Conservation (phyloP, 1,284 basidiomycete species). For the Sporisorium scitamineum region DNA sequence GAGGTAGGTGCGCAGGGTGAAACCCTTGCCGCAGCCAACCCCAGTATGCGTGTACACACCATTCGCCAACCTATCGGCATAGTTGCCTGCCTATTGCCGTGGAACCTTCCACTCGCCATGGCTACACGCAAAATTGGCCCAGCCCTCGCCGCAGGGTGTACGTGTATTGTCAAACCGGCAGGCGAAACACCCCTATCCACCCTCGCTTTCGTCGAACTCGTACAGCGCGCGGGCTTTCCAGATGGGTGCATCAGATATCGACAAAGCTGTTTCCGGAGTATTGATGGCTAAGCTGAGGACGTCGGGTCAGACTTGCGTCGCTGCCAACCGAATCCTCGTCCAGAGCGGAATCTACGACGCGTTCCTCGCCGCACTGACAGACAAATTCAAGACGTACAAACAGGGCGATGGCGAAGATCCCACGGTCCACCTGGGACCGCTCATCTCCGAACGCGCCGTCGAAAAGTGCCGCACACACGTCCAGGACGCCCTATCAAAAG, state of each 20-base stretch:
- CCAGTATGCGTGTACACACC: constrained; percentile 27
- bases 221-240: constrained; percentile 32
- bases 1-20: constrained; percentile 32
- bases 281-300: constrained; percentile 47
- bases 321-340: constrained; percentile 52
- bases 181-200: constrained; percentile 39
- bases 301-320: constrained; percentile 48
- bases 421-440: constrained; percentile 26
- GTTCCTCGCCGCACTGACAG: constrained; percentile 29
- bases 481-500: constrained; percentile 34
- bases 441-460: constrained; percentile 42
- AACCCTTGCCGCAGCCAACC: constrained; percentile 36
- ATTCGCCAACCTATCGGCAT: constrained; percentile 46
- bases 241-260: constrained; percentile 71
- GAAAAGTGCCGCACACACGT: constrained; percentile 47
- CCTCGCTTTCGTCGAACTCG: constrained; percentile 40
- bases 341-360: constrained; percentile 44
- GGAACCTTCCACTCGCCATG: constrained; percentile 56
- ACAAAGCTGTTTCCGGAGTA: constrained; percentile 58
- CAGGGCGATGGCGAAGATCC: constrained; percentile 50
- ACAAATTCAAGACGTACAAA: constrained; percentile 35
- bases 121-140: constrained; percentile 43
- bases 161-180: constrained; percentile 43
- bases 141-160: constrained; percentile 35
- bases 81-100: constrained; percentile 46